Evolutionary conservation across 108 stramenopile species (phyloP), one percentile per base, ranked within the genome.

Genomic region (Seminavis robusta): DNA sequence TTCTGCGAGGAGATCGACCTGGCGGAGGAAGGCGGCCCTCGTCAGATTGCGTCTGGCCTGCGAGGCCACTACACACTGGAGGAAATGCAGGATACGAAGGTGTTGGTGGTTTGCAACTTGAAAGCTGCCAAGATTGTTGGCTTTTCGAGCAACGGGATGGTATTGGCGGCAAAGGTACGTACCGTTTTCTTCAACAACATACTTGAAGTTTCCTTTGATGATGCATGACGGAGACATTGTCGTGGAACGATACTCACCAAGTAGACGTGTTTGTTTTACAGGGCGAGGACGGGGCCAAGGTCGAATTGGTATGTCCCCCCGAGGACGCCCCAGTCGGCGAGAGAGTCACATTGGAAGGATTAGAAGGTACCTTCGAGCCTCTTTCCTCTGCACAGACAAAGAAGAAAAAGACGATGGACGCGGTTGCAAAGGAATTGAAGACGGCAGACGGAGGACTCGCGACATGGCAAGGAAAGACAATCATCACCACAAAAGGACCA

Each of bases 1-100:
- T 95, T 79, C 59, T 94, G 95, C 58, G 95, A 94, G 70, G 77
- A 95, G 60, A 94, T 97, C 59, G 86, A 97, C 53, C 65, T 92
- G 34, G 71, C 61, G 27, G 79, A 69, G 38, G 86, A 86, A 33
- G 50, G 58, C 16, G 84, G 71, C 34, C 86, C 90, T 0, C 82
- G 96, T 5, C 72, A 90, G 56, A 94, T 97, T 48, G 89, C 88
- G 28, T 94, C 92, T 33, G 96, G 96, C 39, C 64, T 97, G 33
- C 80, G 90, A 39, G 79, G 81, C 15, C 69, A 87, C 59, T 97
- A 97, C 56, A 50, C 78, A 0, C 57, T 94, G 31, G 89, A 87
- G 47, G 89, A 97, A 23, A 84, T 97, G 84, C 65, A 89, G 65
- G 88, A 77, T 59, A 71, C 80, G 4, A 71, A 84, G 57, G 94